phyloP scores from a whole-genome alignment of 2,329 filamentous ascomycete species.

The Xylariaceae sp. region DNA sequence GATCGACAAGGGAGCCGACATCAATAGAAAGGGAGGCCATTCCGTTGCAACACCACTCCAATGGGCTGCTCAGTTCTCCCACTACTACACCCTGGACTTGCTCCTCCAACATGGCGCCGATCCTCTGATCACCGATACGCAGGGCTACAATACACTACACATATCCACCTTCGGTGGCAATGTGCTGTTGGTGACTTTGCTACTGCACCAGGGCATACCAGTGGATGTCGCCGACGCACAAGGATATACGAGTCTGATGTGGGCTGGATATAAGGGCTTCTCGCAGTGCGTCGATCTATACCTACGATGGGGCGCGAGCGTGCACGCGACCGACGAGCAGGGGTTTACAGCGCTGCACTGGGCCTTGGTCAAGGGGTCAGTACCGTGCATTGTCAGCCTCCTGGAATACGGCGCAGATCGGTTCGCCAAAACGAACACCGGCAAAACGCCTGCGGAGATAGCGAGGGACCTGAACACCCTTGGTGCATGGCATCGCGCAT shows the following conservation, averaged over 20 bases:
- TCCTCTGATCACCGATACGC: constrained; percentile 83
- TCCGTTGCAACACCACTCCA: constrained; percentile 90
- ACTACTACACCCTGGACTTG: constrained; percentile 94
- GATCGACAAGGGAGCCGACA: constrained; percentile 75
- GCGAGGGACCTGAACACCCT: constrained; percentile 87
- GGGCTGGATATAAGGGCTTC: constrained; percentile 97
- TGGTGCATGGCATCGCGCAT: constrained; percentile 74
- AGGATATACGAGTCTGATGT: constrained; percentile 94
- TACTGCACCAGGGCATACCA: constrained; percentile 91
- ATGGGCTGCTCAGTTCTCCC: constrained; percentile 94
- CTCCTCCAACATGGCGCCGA: constrained; percentile 89
- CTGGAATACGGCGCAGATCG: constrained; percentile 94
- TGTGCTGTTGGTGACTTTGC: constrained; percentile 78
- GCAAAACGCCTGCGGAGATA: constrained; percentile 83
- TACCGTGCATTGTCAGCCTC: constrained; percentile 85
- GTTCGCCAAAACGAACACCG: constrained; percentile 81
- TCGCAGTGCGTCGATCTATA: constrained; percentile 89
- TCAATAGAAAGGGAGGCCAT: constrained; percentile 94
- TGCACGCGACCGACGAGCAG: constrained; percentile 84
- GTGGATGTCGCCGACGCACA: constrained; percentile 87
- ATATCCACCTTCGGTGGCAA: constrained; percentile 97
- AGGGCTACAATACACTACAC: constrained; percentile 97
- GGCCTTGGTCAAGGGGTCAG: constrained; percentile 90
- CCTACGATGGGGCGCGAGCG: constrained; percentile 89
- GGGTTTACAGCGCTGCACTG: constrained; percentile 95